Evolutionary conservation across 1,139 yeast species (phyloP).

Genomic region (Blastobotrys buckinghamii): DNA sequence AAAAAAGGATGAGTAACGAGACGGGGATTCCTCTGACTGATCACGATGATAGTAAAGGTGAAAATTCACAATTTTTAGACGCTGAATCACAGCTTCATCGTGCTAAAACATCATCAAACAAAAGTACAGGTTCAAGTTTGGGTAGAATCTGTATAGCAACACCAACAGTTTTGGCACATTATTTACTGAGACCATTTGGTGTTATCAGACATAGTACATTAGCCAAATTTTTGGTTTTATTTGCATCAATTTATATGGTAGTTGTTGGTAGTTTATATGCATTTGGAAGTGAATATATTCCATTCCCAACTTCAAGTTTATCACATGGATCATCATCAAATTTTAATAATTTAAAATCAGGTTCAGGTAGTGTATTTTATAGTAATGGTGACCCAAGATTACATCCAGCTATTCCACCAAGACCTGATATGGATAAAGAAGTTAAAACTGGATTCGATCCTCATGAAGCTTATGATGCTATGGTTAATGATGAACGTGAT

Average conservation of each 20-base stretch:
- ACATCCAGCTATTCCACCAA: constrained; percentile 5
- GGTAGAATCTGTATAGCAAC: constrained; percentile 4
- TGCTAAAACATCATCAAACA: neutral
- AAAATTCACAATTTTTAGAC: constrained; percentile 2
- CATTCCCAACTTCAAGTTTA: constrained; percentile 5
- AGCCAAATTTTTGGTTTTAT: constrained; percentile 15
- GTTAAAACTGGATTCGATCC: constrained; percentile 14
- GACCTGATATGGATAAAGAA: constrained; percentile 3
- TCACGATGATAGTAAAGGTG: neutral
- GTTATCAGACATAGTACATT: constrained; percentile 11
- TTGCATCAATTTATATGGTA: constrained; percentile 20
- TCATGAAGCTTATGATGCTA: constrained; percentile 10
- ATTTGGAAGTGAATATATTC: constrained; percentile 18
- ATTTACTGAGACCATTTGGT: constrained; percentile 12
- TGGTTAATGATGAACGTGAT: constrained; percentile 28
- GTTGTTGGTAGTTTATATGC: constrained; percentile 21
- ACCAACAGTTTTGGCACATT: constrained; percentile 11
- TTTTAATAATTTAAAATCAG: too few relatives aligned
- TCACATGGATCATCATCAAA: neutral
- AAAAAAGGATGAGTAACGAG: neutral
- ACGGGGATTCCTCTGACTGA: neutral
- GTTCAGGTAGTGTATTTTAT: neutral
- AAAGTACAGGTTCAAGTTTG: neutral
- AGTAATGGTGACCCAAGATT: constrained; percentile 2
- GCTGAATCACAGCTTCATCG: constrained; percentile 7